A percentile compares a stretch with the other conserved stretches of the same genome.
Conservation (phyloP, 495 filamentous ascomycete species). For the Penicillium salamii region DNA sequence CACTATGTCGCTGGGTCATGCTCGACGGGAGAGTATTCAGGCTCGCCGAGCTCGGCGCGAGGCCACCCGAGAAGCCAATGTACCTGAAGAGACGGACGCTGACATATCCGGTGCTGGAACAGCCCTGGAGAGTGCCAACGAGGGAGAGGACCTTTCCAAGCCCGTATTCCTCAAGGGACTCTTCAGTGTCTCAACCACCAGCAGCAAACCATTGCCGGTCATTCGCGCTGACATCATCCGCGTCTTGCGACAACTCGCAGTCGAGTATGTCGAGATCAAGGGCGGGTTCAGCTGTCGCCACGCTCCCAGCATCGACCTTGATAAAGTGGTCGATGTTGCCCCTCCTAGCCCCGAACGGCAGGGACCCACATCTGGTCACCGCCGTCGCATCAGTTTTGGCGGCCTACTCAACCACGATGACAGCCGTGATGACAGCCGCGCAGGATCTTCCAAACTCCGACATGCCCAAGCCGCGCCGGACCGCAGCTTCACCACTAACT, state of each 20-base stretch:
- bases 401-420: constrained; percentile 64
- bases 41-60: constrained; percentile 69
- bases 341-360: constrained; percentile 54
- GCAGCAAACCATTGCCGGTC: constrained; percentile 77
- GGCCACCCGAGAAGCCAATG: constrained; percentile 63
- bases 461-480: constrained; percentile 53
- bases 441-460: constrained; percentile 28
- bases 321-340: constrained; percentile 60
- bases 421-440: constrained; percentile 35
- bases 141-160: constrained; percentile 63
- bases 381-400: constrained; percentile 80
- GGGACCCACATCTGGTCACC: constrained; percentile 54
- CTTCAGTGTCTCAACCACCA: constrained; percentile 96
- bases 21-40: constrained; percentile 85
- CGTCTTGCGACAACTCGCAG: constrained; percentile 80
- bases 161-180: constrained; percentile 96
- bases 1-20: constrained; percentile 88
- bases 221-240: constrained; percentile 92
- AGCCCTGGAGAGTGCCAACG: constrained; percentile 52
- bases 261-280: constrained; percentile 87
- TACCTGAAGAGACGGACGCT: constrained; percentile 77
- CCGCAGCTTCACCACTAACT: constrained; percentile 69
- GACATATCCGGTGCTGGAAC: constrained; percentile 46
- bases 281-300: constrained; percentile 90
- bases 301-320: constrained; percentile 83